Percentiles rank a stretch among this genome's conserved stretches.
phyloP scores from a whole-genome alignment of 768 basidiomycete genomes.

The Mycena olivaceomarginata region DNA sequence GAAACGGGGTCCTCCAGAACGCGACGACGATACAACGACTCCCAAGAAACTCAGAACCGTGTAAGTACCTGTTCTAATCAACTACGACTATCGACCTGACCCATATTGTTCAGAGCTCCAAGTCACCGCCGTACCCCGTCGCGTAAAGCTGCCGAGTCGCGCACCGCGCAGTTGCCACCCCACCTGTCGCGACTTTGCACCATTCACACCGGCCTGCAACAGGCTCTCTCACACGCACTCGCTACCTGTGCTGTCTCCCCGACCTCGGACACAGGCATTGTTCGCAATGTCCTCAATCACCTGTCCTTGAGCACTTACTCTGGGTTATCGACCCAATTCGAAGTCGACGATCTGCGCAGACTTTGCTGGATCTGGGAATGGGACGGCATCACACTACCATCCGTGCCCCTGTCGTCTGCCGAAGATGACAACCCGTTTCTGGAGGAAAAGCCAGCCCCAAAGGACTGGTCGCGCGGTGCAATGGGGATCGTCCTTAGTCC shows the following conservation, averaged over 20 bases:
- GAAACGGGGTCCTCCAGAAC: slow-evolving; percentile 73
- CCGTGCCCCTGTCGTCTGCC: slow-evolving; percentile 37
- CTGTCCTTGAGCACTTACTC: slow-evolving; percentile 81
- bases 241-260: slow-evolving; percentile 90
- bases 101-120: slow-evolving; percentile 54
- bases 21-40: slow-evolving; percentile 76
- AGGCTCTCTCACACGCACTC: slow-evolving; percentile 90
- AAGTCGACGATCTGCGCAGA: slow-evolving; percentile 80
- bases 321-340: slow-evolving; percentile 79
- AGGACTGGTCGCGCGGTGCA: slow-evolving; percentile 87
- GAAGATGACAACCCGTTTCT: slow-evolving; percentile 88
- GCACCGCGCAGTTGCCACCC: slow-evolving; percentile 64
- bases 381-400: slow-evolving; percentile 72
- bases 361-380: slow-evolving; percentile 96
- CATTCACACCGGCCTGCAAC: slow-evolving; percentile 84
- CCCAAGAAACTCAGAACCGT: slow-evolving; percentile 81
- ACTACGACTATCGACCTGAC: slow-evolving; percentile 15
- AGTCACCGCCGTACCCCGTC: slow-evolving; percentile 62
- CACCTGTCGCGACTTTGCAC: slow-evolving; percentile 77
- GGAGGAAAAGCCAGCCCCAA: slow-evolving; percentile 60
- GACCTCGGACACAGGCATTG: slow-evolving; percentile 82
- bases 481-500: slow-evolving; percentile 88
- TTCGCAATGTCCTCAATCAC: slow-evolving; percentile 88
- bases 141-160: slow-evolving; percentile 34
- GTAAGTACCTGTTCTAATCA: slow-evolving; percentile 58